Percentiles rank a stretch among this genome's conserved stretches.
Conservation (phyloP, 179 eudicot genomes). For the Spergularia azorica region DNA sequence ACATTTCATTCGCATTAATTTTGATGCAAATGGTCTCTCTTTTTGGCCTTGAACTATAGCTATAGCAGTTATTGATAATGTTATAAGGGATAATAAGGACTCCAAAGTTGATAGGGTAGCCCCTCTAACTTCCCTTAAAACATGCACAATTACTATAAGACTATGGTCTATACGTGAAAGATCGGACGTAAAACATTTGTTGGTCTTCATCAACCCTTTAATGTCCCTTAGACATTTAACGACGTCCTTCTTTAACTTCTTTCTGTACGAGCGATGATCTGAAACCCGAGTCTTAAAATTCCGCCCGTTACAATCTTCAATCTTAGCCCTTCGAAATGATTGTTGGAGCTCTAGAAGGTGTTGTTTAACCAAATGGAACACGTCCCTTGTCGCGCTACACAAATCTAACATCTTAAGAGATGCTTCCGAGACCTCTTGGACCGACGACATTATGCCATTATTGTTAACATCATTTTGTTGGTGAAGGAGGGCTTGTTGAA, state of each 20-base stretch:
- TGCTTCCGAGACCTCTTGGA: constrained; percentile 30
- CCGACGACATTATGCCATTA: constrained; percentile 1
- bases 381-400: constrained; percentile 31
- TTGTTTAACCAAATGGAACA: constrained; percentile 23
- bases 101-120: constrained; percentile 47
- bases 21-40: constrained; percentile 31
- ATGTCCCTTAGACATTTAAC: constrained; percentile 35
- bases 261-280: constrained; percentile 31
- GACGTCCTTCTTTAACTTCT: constrained; percentile 53
- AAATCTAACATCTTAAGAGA: constrained; percentile 30
- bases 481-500: constrained; percentile 33
- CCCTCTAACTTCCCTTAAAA: constrained; percentile 53
- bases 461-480: constrained; percentile 27
- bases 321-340: constrained; percentile 22
- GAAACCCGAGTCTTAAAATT: constrained; percentile 32
- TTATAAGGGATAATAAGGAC: constrained; percentile 47
- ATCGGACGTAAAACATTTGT: constrained; percentile 22
- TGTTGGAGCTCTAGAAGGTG: constrained; percentile 31
- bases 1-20: constrained; percentile 44
- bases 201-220: constrained; percentile 40
- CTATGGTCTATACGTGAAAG: constrained; percentile 34
- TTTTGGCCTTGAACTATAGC: constrained; percentile 20
- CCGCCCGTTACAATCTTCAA: constrained; percentile 12
- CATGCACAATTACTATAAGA: constrained; percentile 48
- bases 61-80: constrained; percentile 38